phyloP scores from a whole-genome alignment of 139 green algal species.

The Chlamydomonas sp. region DNA sequence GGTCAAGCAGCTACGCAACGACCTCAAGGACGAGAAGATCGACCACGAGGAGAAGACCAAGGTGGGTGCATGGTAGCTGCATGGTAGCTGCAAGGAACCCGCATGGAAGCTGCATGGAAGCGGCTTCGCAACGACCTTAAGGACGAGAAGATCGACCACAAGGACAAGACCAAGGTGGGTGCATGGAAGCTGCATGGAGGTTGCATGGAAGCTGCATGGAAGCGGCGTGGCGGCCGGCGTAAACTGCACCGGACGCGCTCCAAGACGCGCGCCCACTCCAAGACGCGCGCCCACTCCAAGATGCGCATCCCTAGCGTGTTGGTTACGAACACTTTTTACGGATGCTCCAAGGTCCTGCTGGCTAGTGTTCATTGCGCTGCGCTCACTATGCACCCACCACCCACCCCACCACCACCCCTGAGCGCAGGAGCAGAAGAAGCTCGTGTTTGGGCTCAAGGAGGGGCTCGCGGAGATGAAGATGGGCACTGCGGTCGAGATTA shows the following conservation, averaged over 20 bases:
- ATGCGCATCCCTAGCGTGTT: too few species aligned
- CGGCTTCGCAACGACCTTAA: slow-evolving; percentile 48
- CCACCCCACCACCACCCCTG: not conserved
- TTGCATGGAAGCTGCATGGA: too few species aligned
- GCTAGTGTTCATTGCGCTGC: too few species aligned
- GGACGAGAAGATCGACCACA: slow-evolving; percentile 61
- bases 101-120: slow-evolving; percentile 39
- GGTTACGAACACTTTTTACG: too few species aligned
- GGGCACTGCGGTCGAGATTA: slow-evolving; percentile 31
- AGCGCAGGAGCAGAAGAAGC: slow-evolving; percentile 40
- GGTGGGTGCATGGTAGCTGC: not conserved
- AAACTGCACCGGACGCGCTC: too few species aligned
- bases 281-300: too few species aligned
- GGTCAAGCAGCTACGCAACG: slow-evolving; percentile 52
- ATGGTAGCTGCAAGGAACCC: not conserved
- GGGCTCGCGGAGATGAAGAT: slow-evolving; percentile 55
- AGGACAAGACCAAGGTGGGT: too few species aligned
- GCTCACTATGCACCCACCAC: not conserved
- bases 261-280: too few species aligned
- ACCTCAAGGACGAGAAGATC: slow-evolving; percentile 55
- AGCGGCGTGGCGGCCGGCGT: too few species aligned
- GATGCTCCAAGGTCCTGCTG: too few species aligned
- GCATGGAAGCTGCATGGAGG: not conserved
- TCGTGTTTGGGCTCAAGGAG: slow-evolving; percentile 47
- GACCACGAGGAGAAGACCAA: slow-evolving; percentile 68